Evolutionary conservation across 2,329 filamentous ascomycete genomes (phyloP).

Genomic region (Venturia carpophila): DNA sequence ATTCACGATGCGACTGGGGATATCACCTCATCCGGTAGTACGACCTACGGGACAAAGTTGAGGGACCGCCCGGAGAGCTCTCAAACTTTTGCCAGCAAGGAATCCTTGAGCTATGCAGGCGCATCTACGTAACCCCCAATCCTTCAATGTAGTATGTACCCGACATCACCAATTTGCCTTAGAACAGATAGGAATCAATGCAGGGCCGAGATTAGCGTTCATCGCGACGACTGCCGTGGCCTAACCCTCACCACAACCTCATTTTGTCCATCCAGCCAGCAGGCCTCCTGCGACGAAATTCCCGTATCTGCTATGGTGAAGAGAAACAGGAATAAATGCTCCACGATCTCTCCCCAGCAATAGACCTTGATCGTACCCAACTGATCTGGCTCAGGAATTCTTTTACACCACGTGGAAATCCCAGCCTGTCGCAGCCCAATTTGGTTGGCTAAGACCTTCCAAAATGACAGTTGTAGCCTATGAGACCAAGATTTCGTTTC

Average conservation of each 20-base stretch:
- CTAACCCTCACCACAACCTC: slow-evolving; percentile 8
- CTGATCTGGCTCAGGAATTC: slow-evolving; percentile 7
- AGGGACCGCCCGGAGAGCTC: too few relatives aligned
- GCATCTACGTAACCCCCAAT: too few relatives aligned
- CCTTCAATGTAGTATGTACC: too few relatives aligned
- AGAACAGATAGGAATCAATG: not conserved
- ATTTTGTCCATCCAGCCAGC: slow-evolving; percentile 5
- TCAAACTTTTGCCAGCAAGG: too few relatives aligned
- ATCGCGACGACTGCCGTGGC: not conserved
- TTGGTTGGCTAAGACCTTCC: slow-evolving; percentile 8
- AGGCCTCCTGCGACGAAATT: not conserved
- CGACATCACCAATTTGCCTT: not conserved
- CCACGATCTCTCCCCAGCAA: slow-evolving; percentile 13
- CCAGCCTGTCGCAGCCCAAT: slow-evolving; percentile 6
- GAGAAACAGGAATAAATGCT: slow-evolving; percentile 10
- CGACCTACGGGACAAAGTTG: too few relatives aligned
- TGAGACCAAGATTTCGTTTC: slow-evolving; percentile 8
- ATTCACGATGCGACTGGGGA: too few relatives aligned
- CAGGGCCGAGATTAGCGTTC: not conserved
- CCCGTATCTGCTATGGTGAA: not conserved
- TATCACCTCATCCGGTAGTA: too few relatives aligned
- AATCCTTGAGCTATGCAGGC: too few relatives aligned
- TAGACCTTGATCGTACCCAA: slow-evolving; percentile 11
- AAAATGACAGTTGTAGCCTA: slow-evolving; percentile 6
- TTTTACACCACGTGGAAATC: slow-evolving; percentile 11